Conservation (phyloP, 2,329 filamentous ascomycete species). For the Akanthomyces muscarius region DNA sequence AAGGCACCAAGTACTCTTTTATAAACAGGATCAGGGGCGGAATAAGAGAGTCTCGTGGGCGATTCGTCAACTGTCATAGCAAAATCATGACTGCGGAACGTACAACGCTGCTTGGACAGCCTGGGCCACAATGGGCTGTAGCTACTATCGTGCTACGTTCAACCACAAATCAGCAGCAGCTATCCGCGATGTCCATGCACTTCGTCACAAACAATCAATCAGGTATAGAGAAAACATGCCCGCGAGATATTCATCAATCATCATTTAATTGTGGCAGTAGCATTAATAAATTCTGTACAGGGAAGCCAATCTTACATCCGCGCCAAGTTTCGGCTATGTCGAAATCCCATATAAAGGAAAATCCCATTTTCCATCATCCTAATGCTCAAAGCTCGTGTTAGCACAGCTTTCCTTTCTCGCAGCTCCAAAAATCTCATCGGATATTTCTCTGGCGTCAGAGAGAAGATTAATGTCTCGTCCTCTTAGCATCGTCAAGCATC, state of each 20-base stretch:
- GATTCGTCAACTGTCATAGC: no score
- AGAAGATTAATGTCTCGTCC: slow-evolving; percentile 54
- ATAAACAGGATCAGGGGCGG: no score
- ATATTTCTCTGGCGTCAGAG: slow-evolving; percentile 38
- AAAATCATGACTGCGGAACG: no score
- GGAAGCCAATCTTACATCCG: background rate
- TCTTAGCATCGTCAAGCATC: slow-evolving; percentile 33
- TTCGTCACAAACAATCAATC: background rate
- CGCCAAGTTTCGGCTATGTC: background rate
- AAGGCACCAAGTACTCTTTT: no score
- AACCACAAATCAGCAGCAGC: background rate
- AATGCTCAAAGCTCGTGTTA: background rate
- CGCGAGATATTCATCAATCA: background rate
- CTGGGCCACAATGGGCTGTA: background rate
- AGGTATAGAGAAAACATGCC: background rate
- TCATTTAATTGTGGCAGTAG: background rate
- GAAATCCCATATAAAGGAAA: background rate
- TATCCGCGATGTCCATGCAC: background rate
- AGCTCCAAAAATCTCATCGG: background rate
- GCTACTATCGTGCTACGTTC: background rate
- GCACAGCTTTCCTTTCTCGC: background rate
- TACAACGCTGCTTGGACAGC: background rate
- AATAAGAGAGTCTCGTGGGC: no score
- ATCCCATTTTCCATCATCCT: background rate
- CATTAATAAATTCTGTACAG: no score